phyloP scores from a whole-genome alignment of 257 asterid species.

The Leonotis leonurus region DNA sequence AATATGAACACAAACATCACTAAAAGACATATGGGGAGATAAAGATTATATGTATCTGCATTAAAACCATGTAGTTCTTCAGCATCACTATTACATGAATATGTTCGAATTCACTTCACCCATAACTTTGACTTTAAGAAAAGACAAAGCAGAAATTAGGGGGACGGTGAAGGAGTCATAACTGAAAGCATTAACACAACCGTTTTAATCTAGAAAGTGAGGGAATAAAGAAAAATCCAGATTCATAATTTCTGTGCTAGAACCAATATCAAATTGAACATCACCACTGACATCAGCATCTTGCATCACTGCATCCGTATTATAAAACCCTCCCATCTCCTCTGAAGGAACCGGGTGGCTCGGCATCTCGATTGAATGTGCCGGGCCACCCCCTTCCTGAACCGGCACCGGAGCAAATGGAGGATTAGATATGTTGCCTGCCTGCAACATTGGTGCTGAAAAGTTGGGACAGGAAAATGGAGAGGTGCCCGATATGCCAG shows the following conservation, averaged over 20 bases:
- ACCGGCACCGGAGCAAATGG: background rate
- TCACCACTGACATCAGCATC: background rate
- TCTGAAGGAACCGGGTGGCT: background rate
- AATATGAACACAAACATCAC: background rate
- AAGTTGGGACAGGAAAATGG: background rate
- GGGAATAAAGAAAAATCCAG: constrained; percentile 15
- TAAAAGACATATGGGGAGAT: background rate
- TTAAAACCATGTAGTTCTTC: no score
- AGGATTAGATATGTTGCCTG: background rate
- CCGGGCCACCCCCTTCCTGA: background rate
- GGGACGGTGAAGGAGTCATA: background rate
- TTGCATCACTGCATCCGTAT: background rate
- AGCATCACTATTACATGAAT: background rate
- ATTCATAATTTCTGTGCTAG: background rate
- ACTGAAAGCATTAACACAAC: background rate
- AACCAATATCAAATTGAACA: background rate
- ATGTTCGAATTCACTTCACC: background rate
- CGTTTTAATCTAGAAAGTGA: constrained; percentile 8
- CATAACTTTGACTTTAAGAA: background rate
- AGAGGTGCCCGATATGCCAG: background rate
- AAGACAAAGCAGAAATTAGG: background rate
- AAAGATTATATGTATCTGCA: no score
- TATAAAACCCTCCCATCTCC: background rate
- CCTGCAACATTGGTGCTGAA: background rate
- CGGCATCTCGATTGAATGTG: background rate